Evolutionary conservation across 2,329 filamentous ascomycete genomes (phyloP).

Genomic region (Penicillium capsulatum): DNA sequence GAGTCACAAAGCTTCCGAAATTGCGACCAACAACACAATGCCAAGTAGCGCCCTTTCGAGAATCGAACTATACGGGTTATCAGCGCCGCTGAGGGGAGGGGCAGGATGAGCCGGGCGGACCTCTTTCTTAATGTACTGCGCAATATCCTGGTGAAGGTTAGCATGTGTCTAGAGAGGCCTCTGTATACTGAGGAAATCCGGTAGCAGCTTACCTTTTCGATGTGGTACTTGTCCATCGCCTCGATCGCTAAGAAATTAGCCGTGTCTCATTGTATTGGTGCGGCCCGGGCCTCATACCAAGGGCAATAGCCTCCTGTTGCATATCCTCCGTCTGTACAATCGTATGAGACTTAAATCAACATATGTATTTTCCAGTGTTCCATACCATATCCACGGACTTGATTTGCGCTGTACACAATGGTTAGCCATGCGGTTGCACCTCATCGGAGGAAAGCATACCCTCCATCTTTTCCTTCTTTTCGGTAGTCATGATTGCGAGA

Average conservation of each 20-base stretch:
- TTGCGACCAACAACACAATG: slow-evolving; percentile 98
- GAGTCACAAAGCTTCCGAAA: slow-evolving; percentile 98
- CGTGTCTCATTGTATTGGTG: slow-evolving; percentile 7
- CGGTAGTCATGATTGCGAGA: slow-evolving; percentile 41
- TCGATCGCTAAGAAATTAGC: slow-evolving; percentile 55
- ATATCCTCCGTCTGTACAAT: slow-evolving; percentile 82
- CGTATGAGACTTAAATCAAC: slow-evolving; percentile 15
- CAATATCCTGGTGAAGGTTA: slow-evolving; percentile 68
- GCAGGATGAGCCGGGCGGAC: slow-evolving; percentile 47
- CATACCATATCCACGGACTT: slow-evolving; percentile 98
- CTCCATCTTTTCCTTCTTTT: slow-evolving; percentile 70
- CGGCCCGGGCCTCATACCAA: slow-evolving; percentile 61
- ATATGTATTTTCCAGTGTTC: slow-evolving; percentile 6
- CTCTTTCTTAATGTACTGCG: slow-evolving; percentile 91
- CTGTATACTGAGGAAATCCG: background rate
- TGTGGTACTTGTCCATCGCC: slow-evolving; percentile 67
- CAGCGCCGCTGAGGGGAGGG: slow-evolving; percentile 16
- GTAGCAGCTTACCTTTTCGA: slow-evolving; percentile 59
- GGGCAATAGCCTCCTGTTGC: slow-evolving; percentile 92
- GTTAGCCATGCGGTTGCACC: slow-evolving; percentile 16
- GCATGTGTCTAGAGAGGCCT: background rate
- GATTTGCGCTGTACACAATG: slow-evolving; percentile 67
- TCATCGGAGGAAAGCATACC: slow-evolving; percentile 44
- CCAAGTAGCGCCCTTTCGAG: slow-evolving; percentile 96
- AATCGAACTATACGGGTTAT: slow-evolving; percentile 69